These are phyloP conservation scores for Lathyrus tuberosus DNA, from an alignment of 306 rosid species.

Conservation along the genomic window DNA sequence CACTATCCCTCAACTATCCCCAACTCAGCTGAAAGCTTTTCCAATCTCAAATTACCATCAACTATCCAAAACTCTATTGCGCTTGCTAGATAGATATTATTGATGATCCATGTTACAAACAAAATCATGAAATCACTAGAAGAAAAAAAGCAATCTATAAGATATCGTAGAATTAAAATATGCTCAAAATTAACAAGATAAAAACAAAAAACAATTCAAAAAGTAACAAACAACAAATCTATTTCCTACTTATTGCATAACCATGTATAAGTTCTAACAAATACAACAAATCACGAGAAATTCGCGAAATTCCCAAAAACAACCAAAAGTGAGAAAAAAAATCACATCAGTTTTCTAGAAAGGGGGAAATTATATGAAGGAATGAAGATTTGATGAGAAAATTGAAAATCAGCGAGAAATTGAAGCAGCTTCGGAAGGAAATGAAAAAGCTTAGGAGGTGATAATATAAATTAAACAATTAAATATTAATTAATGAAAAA, in stretches of 20 bases:
- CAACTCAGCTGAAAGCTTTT: constrained; percentile 40
- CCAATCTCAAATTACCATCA: constrained; percentile 39
- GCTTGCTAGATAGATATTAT: constrained; percentile 27
- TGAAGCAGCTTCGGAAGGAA: constrained; percentile 10
- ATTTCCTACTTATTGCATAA: not conserved
- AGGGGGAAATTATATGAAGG: not conserved
- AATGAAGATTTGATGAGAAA: constrained; percentile 20
- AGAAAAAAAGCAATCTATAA: not conserved
- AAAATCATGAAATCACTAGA: constrained; percentile 46
- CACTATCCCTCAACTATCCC: constrained; percentile 51
- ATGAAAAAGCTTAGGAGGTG: constrained; percentile 21
- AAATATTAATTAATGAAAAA: constrained; percentile 16
- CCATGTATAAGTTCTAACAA: not conserved
- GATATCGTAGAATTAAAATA: constrained; percentile 4
- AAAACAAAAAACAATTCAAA: constrained; percentile 6
- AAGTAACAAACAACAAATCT: constrained; percentile 17
- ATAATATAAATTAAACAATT: constrained; percentile 24
- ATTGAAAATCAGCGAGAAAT: constrained; percentile 12
- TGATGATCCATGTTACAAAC: constrained; percentile 39
- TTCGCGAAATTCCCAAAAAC: not conserved
- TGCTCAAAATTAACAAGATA: constrained; percentile 25
- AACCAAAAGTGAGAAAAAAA: not conserved
- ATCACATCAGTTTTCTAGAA: constrained; percentile 1
- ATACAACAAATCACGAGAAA: constrained; percentile 30
- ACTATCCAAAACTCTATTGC: constrained; percentile 38